phyloP scores from a whole-genome alignment of 2,329 filamentous ascomycete genomes.

The Ceratocystis ficicola region DNA sequence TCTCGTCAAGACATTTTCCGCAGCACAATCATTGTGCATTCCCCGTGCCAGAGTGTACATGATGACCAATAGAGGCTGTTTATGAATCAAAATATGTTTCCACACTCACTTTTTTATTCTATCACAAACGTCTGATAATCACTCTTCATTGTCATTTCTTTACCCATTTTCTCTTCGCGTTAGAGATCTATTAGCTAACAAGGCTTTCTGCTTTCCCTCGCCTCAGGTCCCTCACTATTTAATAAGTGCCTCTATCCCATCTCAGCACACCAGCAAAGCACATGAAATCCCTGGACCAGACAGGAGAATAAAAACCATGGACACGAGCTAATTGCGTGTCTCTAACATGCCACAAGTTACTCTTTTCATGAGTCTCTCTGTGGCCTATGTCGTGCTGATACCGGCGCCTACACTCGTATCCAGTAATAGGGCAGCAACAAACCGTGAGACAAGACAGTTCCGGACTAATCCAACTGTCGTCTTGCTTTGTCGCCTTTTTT shows the following conservation, averaged over 20 bases:
- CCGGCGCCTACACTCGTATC: too few relatives aligned
- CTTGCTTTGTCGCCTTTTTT: neutral
- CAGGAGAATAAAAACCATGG: conserved; percentile 16
- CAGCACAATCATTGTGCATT: neutral
- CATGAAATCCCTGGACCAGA: conserved; percentile 21
- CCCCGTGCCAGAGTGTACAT: conserved; percentile 26
- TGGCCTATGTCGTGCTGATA: conserved; percentile 4
- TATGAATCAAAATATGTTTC: conserved; percentile 30
- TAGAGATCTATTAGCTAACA: conserved; percentile 16
- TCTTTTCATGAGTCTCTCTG: conserved; percentile 6
- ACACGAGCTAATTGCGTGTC: neutral
- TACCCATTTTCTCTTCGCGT: conserved; percentile 15
- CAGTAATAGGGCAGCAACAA: neutral
- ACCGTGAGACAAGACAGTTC: neutral
- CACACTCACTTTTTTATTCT: conserved; percentile 22
- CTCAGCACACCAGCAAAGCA: neutral
- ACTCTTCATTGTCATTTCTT: conserved; percentile 7
- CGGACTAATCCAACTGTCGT: neutral
- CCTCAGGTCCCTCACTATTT: neutral
- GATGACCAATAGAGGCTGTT: conserved; percentile 38
- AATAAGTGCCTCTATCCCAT: neutral
- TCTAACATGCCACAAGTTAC: conserved; percentile 1
- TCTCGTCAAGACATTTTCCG: neutral
- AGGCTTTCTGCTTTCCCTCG: neutral
- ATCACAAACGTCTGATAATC: conserved; percentile 21